These are phyloP conservation scores for Orychophragmus violaceus DNA, from an alignment of 345 rosid genomes.

Conservation along the genomic window DNA sequence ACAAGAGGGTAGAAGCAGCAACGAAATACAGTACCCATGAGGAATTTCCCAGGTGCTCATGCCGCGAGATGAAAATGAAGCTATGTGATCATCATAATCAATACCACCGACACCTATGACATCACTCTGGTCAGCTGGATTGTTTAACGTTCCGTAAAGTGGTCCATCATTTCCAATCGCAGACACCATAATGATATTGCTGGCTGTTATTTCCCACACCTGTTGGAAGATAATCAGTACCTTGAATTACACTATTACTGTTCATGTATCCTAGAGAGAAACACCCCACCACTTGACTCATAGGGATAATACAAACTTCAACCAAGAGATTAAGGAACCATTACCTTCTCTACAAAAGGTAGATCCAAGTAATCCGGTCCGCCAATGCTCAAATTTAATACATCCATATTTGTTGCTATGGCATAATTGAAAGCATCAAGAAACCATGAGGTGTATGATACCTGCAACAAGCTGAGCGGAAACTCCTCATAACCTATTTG, in stretches of 20 bases:
- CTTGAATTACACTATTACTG: not conserved
- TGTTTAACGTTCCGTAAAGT: slow-evolving; percentile 90
- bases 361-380: slow-evolving; percentile 99
- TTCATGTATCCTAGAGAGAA: slow-evolving; percentile 12
- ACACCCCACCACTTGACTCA: slow-evolving; percentile 1
- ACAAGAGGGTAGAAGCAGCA: not conserved
- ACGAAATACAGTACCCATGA: slow-evolving; percentile 62
- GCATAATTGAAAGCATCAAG: slow-evolving; percentile 99
- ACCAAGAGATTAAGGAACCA: slow-evolving; percentile 8
- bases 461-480: slow-evolving; percentile 99
- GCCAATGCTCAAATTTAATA: slow-evolving; percentile 94
- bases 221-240: slow-evolving; percentile 29
- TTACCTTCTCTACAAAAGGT: slow-evolving; percentile 96
- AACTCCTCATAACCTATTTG: too few relatives aligned
- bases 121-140: slow-evolving; percentile 99
- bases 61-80: slow-evolving; percentile 98
- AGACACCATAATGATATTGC: slow-evolving; percentile 97
- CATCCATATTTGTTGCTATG: slow-evolving; percentile 87
- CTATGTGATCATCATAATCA: slow-evolving; percentile 92
- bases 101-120: slow-evolving; percentile 99
- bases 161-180: slow-evolving; percentile 99
- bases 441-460: slow-evolving; percentile 99
- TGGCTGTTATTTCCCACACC: slow-evolving; percentile 99
- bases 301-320: not conserved
- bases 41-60: slow-evolving; percentile 99